Evolutionary conservation across 352 stramenopile genomes (phyloP), one percentile per base, ranked within the genome.

Genomic region (Pythium dissimile): DNA sequence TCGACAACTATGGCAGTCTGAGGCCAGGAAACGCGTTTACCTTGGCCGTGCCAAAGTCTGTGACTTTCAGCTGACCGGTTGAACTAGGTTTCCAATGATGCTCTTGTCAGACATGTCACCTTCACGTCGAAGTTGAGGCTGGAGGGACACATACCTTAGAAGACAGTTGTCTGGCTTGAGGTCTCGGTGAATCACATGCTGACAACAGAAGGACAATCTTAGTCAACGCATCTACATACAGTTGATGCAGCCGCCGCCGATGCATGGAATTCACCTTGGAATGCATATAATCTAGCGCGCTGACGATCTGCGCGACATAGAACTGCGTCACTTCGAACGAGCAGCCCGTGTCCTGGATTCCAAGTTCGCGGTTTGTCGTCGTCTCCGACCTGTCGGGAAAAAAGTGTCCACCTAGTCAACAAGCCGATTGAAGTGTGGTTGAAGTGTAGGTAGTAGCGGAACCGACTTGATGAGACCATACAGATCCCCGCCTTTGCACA

Each of bases 121-220:
- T 28, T 27, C n/a, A 21, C 43, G 24, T 48, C 27, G 12, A 34
- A 24, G 10, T 32, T 32, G 0, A 24, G 28, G 16, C 45, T n/a
- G 6, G 12, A 18, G 16, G 23, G 12, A 2, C 6, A 51, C 21
- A 28, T 66, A 89, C 75, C 72, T 90, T 9, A 97, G 66, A 5
- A 97, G 72, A 27, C 96, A 67, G 54, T 97, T 97, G 53, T 97
- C 89, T 11, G 89, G 89, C 59, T 97, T 97, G 54, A 99, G 96
- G 74, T 99, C 96, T 35, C 96, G 70, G 63, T 99, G 96, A 42
- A 99, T 94, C 31, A 99, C 77, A 64, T 91, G 82, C 71, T 98
- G 32, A 39, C 13, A 41, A 43, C 27, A 21, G 16, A 18, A n/a
- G 34, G 20, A 32, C 70, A 23, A 52, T 64, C 13, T 15, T 5